A percentile compares a stretch with the other conserved stretches of the same genome.
Conservation (phyloP, 2,329 filamentous ascomycete genomes). For the Fusarium sp. region DNA sequence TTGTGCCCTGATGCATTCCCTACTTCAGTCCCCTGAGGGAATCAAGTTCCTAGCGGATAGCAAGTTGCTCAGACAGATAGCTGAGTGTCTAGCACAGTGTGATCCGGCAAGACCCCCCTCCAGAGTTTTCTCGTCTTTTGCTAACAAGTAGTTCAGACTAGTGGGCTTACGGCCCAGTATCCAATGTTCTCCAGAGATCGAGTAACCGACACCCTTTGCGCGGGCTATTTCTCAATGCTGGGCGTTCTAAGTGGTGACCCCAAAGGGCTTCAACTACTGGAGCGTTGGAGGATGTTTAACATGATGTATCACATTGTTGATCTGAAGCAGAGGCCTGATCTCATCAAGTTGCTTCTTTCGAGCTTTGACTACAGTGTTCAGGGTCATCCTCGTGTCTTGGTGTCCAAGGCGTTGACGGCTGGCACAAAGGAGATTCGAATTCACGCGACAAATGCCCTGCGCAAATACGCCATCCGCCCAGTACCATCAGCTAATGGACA, state of each 20-base stretch:
- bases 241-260: conserved; percentile 86
- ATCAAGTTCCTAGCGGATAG: conserved; percentile 88
- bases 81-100: conserved; percentile 94
- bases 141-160: conserved; percentile 62
- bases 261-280: conserved; percentile 88
- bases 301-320: conserved; percentile 99
- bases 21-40: conserved; percentile 88
- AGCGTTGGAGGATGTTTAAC: conserved; percentile 98
- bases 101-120: conserved; percentile 74
- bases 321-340: conserved; percentile 87
- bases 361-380: conserved; percentile 93
- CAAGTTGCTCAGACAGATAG: conserved; percentile 92
- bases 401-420: conserved; percentile 93
- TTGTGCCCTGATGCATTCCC: conserved; percentile 86
- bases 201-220: conserved; percentile 87
- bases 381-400: conserved; percentile 89
- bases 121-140: conserved; percentile 21
- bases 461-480: conserved; percentile 81
- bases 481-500: conserved; percentile 55
- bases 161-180: conserved; percentile 81
- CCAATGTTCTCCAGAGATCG: conserved; percentile 91
- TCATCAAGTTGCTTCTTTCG: conserved; percentile 88
- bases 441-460: conserved; percentile 85
- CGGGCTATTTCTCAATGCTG: conserved; percentile 94
- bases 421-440: conserved; percentile 93